Conservation (phyloP, 2,329 filamentous ascomycete species). For the Gnomoniopsis smithogilvyi region DNA sequence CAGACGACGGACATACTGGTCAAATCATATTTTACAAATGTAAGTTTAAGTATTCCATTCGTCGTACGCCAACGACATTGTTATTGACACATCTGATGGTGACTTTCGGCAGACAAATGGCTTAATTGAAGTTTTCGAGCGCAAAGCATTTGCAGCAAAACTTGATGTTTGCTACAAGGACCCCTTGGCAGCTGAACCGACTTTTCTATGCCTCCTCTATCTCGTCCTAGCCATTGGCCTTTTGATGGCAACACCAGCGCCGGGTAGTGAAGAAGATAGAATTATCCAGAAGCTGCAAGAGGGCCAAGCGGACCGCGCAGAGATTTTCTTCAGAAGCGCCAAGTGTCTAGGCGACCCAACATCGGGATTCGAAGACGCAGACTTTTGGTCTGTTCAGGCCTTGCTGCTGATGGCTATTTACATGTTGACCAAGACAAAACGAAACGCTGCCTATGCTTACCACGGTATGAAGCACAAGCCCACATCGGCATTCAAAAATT, state of each 20-base stretch:
- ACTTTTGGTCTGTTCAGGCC: conserved; percentile 64
- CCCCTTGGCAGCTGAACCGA: conserved; percentile 45
- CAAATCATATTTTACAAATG: conserved; percentile 60
- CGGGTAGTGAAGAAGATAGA: conserved; percentile 44
- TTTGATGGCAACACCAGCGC: conserved; percentile 51
- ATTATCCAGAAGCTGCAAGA: conserved; percentile 48
- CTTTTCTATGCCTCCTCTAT: conserved; percentile 57
- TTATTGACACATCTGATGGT: not conserved
- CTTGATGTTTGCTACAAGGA: conserved; percentile 53
- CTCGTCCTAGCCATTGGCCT: conserved; percentile 63
- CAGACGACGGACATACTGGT: conserved; percentile 52
- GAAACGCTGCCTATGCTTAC: conserved; percentile 61
- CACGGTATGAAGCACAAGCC: conserved; percentile 43
- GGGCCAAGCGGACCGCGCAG: conserved; percentile 50
- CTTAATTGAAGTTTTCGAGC: conserved; percentile 58
- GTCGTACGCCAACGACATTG: not conserved
- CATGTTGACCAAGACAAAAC: conserved; percentile 57
- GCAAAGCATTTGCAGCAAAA: conserved; percentile 42
- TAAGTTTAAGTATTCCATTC: conserved; percentile 33
- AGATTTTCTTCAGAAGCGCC: conserved; percentile 60
- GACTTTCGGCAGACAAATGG: conserved; percentile 48
- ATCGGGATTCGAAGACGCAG: conserved; percentile 55
- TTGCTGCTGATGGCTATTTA: conserved; percentile 63
- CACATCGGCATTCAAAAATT: too few species aligned
- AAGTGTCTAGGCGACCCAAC: conserved; percentile 45